A percentile compares a stretch with the other conserved stretches of the same genome.
Evolutionary conservation across 257 asterid species (phyloP).

Genomic region (Solanum piurae): DNA sequence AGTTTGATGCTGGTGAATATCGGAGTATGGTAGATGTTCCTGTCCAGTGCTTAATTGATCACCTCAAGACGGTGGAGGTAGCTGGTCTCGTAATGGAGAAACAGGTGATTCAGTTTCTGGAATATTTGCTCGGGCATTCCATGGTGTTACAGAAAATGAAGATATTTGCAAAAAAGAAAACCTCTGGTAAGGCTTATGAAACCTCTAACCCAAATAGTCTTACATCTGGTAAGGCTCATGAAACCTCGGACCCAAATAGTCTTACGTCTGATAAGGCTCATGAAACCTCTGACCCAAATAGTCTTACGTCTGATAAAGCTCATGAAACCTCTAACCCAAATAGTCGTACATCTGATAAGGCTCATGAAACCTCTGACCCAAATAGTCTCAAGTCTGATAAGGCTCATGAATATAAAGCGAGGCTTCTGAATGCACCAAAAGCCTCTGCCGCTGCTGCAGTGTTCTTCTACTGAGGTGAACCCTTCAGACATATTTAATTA

Average conservation of each 20-base stretch:
- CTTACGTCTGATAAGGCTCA: background rate
- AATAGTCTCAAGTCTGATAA: background rate
- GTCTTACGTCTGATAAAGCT: background rate
- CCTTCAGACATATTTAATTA: background rate
- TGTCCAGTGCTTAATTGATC: background rate
- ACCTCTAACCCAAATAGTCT: background rate
- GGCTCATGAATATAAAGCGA: background rate
- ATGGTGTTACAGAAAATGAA: background rate
- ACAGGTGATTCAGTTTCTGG: background rate
- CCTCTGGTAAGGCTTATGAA: background rate
- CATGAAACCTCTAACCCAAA: background rate
- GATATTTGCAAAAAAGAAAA: background rate
- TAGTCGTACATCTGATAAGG: background rate
- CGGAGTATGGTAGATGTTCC: background rate
- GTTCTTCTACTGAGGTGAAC: background rate
- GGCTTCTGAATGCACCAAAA: background rate
- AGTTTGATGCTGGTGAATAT: conserved; percentile 3
- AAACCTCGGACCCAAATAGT: background rate
- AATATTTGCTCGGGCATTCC: background rate
- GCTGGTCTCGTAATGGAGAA: background rate
- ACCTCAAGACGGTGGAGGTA: background rate
- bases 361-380: background rate
- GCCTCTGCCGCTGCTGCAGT: background rate
- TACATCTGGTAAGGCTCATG: background rate
- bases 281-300: background rate